A percentile compares a stretch with the other conserved stretches of the same genome.
phyloP scores from a whole-genome alignment of 495 filamentous ascomycete species.

The Penicillium odoratum region DNA sequence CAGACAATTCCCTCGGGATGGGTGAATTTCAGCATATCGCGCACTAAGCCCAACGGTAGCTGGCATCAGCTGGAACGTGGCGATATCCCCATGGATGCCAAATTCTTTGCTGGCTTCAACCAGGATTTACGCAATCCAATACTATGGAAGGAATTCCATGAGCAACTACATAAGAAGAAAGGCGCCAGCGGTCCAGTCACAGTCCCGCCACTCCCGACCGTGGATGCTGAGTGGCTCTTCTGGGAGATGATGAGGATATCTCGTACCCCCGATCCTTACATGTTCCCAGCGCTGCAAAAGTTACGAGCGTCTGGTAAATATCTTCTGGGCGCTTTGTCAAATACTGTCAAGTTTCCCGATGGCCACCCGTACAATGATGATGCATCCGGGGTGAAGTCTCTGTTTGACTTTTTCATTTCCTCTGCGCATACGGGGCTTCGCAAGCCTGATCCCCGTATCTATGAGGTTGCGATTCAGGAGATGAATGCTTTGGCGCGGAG shows the following conservation, averaged over 20 bases:
- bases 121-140: slow-evolving; percentile 63
- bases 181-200: slow-evolving; percentile 23
- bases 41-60: slow-evolving; percentile 72
- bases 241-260: slow-evolving; percentile 87
- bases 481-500: slow-evolving; percentile 60
- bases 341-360: slow-evolving; percentile 80
- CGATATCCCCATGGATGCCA: slow-evolving; percentile 65
- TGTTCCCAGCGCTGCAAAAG: slow-evolving; percentile 79
- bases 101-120: slow-evolving; percentile 78
- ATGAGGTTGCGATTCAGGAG: slow-evolving; percentile 66
- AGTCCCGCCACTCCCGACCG: slow-evolving; percentile 63
- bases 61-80: slow-evolving; percentile 85
- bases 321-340: slow-evolving; percentile 79
- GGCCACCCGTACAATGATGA: slow-evolving; percentile 57
- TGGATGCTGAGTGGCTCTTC: slow-evolving; percentile 83
- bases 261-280: slow-evolving; percentile 73
- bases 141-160: slow-evolving; percentile 66
- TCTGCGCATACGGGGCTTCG: slow-evolving; percentile 83
- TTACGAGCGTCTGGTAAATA: slow-evolving; percentile 63
- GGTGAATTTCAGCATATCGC: slow-evolving; percentile 86
- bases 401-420: slow-evolving; percentile 83
- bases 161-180: slow-evolving; percentile 35
- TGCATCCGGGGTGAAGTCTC: slow-evolving; percentile 49
- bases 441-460: slow-evolving; percentile 84
- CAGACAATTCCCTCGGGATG: slow-evolving; percentile 79